These are phyloP conservation scores for Styphnolobium japonicum DNA, from an alignment of 306 rosid genomes.

Conservation along the genomic window DNA sequence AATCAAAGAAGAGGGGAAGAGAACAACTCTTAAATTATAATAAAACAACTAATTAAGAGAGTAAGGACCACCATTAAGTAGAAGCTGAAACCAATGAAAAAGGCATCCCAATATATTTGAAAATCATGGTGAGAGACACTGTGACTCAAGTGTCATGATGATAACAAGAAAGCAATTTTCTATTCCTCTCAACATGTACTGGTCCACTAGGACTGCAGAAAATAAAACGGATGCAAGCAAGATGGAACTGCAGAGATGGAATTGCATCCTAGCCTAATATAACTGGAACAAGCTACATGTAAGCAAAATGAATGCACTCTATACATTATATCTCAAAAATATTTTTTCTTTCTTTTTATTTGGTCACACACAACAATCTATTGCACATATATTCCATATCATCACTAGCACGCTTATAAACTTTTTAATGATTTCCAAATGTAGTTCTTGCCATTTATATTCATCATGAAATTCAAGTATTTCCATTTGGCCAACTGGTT, in stretches of 20 bases:
- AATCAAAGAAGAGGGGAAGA: neutral
- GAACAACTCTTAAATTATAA: neutral
- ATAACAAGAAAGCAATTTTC: neutral
- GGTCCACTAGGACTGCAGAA: neutral
- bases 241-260: conserved; percentile 1
- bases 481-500: neutral
- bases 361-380: neutral
- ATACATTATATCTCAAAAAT: neutral
- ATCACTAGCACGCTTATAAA: neutral
- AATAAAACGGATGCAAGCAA: neutral
- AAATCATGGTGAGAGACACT: conserved; percentile 4
- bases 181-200: neutral
- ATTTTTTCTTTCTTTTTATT: too few species aligned
- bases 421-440: neutral
- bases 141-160: neutral
- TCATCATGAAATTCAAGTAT: neutral
- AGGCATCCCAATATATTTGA: conserved; percentile 4
- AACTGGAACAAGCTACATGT: neutral
- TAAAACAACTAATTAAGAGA: neutral
- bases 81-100: conserved; percentile 2
- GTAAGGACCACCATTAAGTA: conserved; percentile 15
- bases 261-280: neutral
- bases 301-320: neutral
- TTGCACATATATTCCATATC: neutral
- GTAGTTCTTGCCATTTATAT: neutral